Evolutionary conservation across 2,329 filamentous ascomycete genomes (phyloP).

Genomic region (Aspergillus sp.): DNA sequence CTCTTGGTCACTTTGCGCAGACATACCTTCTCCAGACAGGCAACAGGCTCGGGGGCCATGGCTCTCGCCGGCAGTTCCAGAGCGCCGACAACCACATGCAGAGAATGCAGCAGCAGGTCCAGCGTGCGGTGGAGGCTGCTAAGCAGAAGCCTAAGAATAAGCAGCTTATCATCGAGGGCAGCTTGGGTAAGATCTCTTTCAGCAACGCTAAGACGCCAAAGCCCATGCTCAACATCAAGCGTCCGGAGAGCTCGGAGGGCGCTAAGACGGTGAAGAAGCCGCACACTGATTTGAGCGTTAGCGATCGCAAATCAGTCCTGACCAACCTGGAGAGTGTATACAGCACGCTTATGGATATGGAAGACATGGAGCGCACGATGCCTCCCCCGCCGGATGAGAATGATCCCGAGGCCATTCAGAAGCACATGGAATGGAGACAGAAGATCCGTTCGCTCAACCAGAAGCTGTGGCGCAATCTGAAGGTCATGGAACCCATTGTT

Average conservation of each 20-base stretch:
- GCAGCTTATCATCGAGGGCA: conserved; percentile 93
- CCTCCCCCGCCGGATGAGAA: conserved; percentile 67
- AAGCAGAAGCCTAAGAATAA: conserved; percentile 98
- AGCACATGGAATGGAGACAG: conserved; percentile 78
- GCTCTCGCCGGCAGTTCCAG: conserved; percentile 70
- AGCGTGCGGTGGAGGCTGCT: conserved; percentile 92
- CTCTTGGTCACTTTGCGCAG: conserved; percentile 93
- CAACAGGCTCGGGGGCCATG: conserved; percentile 69
- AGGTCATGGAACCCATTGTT: conserved; percentile 89
- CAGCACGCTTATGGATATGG: conserved; percentile 83
- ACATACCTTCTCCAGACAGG: conserved; percentile 97
- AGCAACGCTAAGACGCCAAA: conserved; percentile 98
- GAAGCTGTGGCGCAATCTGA: conserved; percentile 81
- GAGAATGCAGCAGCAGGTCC: conserved; percentile 98
- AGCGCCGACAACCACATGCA: conserved; percentile 97
- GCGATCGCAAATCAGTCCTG: conserved; percentile 80
- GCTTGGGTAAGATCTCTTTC: conserved; percentile 96
- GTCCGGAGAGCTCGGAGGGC: conserved; percentile 68
- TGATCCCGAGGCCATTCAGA: conserved; percentile 69
- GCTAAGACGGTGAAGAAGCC: conserved; percentile 51
- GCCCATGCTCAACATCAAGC: conserved; percentile 92
- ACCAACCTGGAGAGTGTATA: conserved; percentile 89
- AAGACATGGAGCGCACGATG: conserved; percentile 84
- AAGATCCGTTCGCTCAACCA: conserved; percentile 70
- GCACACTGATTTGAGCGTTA: conserved; percentile 56